A percentile compares a stretch with the other conserved stretches of the same genome.
These are phyloP conservation scores for Tripterygium wilfordii DNA, from an alignment of 177 flowering plant genomes.

Conservation along the genomic window DNA sequence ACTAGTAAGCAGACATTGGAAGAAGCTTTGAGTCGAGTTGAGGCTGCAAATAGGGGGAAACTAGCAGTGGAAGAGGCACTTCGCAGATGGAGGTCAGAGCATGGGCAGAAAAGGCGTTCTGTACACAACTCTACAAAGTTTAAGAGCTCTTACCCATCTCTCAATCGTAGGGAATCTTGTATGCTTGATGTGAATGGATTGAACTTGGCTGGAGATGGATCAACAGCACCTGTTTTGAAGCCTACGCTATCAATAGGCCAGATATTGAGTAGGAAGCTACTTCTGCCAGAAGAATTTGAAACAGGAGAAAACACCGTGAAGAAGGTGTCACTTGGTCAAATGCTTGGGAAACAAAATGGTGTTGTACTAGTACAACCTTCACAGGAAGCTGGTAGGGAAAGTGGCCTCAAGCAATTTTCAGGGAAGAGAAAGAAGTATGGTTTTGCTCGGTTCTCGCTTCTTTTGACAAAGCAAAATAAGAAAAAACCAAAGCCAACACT, in stretches of 20 bases:
- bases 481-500: constrained; percentile 60
- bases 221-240: constrained; percentile 46
- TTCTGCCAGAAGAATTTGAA: constrained; percentile 53
- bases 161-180: constrained; percentile 43
- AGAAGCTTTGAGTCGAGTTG: constrained; percentile 70
- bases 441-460: constrained; percentile 53
- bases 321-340: constrained; percentile 76
- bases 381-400: constrained; percentile 31
- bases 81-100: constrained; percentile 77
- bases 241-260: constrained; percentile 87
- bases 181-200: constrained; percentile 53
- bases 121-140: constrained; percentile 56
- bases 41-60: constrained; percentile 74
- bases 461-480: constrained; percentile 53
- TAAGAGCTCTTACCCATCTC: constrained; percentile 50
- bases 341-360: constrained; percentile 51
- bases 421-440: constrained; percentile 83
- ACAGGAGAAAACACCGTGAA: constrained; percentile 24
- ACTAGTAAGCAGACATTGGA: constrained; percentile 68
- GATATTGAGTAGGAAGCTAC: constrained; percentile 79
- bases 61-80: constrained; percentile 83
- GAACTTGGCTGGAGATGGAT: constrained; percentile 36
- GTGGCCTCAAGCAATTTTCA: constrained; percentile 33
- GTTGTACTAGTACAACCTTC: constrained; percentile 22
- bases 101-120: constrained; percentile 62